Evolutionary conservation across 2,329 filamentous ascomycete genomes (phyloP).

Genomic region (Paracamarosporium sp.): DNA sequence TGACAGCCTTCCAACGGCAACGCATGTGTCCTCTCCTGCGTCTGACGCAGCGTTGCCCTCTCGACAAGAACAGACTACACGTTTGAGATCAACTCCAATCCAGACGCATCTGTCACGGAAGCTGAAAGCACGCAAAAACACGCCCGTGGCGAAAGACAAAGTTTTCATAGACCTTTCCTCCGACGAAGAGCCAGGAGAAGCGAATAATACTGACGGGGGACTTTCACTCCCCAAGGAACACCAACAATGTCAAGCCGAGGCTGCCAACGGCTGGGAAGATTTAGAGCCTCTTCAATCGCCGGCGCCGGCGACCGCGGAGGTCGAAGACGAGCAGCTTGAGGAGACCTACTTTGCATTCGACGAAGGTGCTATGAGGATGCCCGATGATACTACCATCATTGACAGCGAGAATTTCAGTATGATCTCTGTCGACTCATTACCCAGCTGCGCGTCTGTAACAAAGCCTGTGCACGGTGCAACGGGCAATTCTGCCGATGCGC

Average conservation of each 20-base stretch:
- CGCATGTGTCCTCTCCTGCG: not conserved
- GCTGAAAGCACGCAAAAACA: conserved; percentile 33
- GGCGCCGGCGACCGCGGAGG: conserved; percentile 14
- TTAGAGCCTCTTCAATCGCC: not conserved
- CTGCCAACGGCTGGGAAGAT: not conserved
- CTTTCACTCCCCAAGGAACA: not conserved
- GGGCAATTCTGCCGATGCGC: conserved; percentile 6
- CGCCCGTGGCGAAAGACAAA: conserved; percentile 32
- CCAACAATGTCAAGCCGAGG: not conserved
- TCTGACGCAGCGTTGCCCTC: not conserved
- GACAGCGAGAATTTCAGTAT: conserved; percentile 60
- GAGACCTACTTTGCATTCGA: conserved; percentile 35
- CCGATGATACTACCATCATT: conserved; percentile 54
- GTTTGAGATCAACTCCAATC: conserved; percentile 21
- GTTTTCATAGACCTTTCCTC: conserved; percentile 21
- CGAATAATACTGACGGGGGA: conserved; percentile 30
- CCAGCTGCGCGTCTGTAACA: conserved; percentile 36
- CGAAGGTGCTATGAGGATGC: conserved; percentile 40
- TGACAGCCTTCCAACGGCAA: conserved; percentile 9
- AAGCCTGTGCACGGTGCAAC: conserved; percentile 30
- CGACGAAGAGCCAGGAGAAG: conserved; percentile 30
- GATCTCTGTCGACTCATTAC: conserved; percentile 56
- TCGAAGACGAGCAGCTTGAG: conserved; percentile 24
- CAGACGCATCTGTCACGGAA: conserved; percentile 20
- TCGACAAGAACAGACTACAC: conserved; percentile 9